These are phyloP conservation scores for Taiozyma sp. DNA, from an alignment of 1,139 yeast genomes.

Conservation along the genomic window DNA sequence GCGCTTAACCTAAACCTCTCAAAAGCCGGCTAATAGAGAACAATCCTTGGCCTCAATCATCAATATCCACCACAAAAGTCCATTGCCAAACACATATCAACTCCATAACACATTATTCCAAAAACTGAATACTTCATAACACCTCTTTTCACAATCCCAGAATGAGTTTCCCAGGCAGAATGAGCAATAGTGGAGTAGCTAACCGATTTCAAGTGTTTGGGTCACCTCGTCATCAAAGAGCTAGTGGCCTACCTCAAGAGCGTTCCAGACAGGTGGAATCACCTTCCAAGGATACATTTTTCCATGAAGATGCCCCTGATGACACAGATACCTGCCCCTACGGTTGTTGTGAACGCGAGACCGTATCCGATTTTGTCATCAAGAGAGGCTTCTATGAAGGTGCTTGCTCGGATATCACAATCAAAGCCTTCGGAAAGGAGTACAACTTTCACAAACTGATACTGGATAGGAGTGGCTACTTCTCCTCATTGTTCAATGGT, in stretches of 20 bases:
- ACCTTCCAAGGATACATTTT: slow-evolving; percentile 6
- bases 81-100: neutral
- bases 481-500: slow-evolving; percentile 37
- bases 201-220: neutral
- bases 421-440: slow-evolving; percentile 37
- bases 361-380: slow-evolving; percentile 29
- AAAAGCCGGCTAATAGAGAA: neutral
- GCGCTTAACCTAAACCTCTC: neutral
- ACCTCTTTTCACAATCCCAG: neutral
- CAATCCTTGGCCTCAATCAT: neutral
- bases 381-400: slow-evolving; percentile 38
- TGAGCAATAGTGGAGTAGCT: neutral
- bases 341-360: slow-evolving; percentile 29
- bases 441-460: slow-evolving; percentile 40
- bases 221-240: neutral
- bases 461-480: slow-evolving; percentile 41
- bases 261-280: neutral
- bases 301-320: neutral
- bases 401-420: slow-evolving; percentile 41
- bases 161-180: neutral
- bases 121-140: neutral
- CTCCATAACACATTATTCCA: neutral
- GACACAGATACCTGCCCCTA: slow-evolving; percentile 23
- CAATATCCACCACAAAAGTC: neutral
- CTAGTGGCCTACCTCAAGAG: neutral